Base-by-base conservation (phyloP, 345 rosid species). In the Acer yangbiense region DNA sequence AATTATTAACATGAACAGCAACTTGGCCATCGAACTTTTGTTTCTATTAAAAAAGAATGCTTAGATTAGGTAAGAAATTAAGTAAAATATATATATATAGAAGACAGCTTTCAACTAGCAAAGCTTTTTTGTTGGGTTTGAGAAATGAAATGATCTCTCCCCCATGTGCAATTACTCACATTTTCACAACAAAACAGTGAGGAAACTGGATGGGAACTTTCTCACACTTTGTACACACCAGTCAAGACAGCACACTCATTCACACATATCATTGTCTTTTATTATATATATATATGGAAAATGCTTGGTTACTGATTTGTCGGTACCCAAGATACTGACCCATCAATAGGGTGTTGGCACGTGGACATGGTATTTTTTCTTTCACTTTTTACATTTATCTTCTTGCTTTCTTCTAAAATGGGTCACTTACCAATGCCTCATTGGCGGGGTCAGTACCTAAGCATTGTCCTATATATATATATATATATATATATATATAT, bases 181-280 rank as follows among this genome's bases (percentile, higher is more conserved):
- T 48, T 35, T 35, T 35, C 13, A 21, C n/a, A 32, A 70, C 69
- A 69, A 48, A 29, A 13, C 16, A 43, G 10, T 7, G 46, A 43
- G 48, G 60, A 43, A 68, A 69, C 69, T 62, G 27, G 21, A 25
- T 62, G 57, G 23, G 79, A 65, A 76, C 83, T 71, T 64, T 75
- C 77, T 76, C 10, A 48, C 39, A 48, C 39, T 62, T 77, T 41
- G 12, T 48, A 35, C 72, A 74, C 65, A 23, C 29, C 66, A 50
- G 69, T 69, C 64, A n/a, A 80, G 23, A 71, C 27, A 60, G 64
- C 69, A 65, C 79, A 54, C 66, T 67, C 25, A 2, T 52, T 39
- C 35, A 71, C 14, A 43, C 16, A 46, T 43, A 81, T 73, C 41
- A 20, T 73, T 78, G 16, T 57, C 54, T 5, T 7, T 6, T 60